Conservation (phyloP, 2,329 filamentous ascomycete species). For the Alternaria alternata region DNA sequence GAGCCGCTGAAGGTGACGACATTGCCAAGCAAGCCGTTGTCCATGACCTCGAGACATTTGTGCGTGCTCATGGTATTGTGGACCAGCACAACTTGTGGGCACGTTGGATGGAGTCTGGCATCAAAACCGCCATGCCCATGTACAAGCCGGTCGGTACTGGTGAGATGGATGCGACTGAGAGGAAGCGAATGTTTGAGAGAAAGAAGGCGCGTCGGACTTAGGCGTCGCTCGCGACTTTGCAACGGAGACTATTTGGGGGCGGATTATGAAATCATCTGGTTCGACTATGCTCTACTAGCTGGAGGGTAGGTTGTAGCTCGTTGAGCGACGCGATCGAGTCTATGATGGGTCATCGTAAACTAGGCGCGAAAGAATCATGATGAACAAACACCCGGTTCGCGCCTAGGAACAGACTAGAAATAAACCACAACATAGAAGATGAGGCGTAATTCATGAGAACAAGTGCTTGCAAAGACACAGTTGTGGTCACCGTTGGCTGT, state of each 20-base stretch:
- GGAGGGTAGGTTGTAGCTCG: background rate
- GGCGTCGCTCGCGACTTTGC: background rate
- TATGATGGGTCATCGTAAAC: background rate
- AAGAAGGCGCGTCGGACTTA: background rate
- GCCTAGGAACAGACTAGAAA: background rate
- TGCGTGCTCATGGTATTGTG: conserved; percentile 1
- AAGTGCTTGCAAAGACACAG: background rate
- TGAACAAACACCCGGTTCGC: background rate
- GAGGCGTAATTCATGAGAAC: fast-evolving
- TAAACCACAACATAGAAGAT: fast-evolving
- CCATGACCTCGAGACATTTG: background rate
- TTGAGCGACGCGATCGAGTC: background rate
- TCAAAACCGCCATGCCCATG: background rate
- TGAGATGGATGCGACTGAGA: background rate
- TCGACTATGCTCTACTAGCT: background rate
- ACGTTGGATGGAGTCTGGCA: conserved; percentile 1
- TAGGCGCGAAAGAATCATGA: background rate
- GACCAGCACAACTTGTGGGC: conserved; percentile 3
- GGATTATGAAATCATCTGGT: background rate
- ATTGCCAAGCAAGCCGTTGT: background rate
- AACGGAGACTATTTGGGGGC: background rate
- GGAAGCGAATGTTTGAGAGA: background rate
- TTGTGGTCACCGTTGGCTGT: background rate
- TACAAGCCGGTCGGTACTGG: background rate
- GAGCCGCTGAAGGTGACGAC: background rate